These are phyloP conservation scores for Penicillium manginii DNA, from an alignment of 495 filamentous ascomycete species.

Conservation along the genomic window DNA sequence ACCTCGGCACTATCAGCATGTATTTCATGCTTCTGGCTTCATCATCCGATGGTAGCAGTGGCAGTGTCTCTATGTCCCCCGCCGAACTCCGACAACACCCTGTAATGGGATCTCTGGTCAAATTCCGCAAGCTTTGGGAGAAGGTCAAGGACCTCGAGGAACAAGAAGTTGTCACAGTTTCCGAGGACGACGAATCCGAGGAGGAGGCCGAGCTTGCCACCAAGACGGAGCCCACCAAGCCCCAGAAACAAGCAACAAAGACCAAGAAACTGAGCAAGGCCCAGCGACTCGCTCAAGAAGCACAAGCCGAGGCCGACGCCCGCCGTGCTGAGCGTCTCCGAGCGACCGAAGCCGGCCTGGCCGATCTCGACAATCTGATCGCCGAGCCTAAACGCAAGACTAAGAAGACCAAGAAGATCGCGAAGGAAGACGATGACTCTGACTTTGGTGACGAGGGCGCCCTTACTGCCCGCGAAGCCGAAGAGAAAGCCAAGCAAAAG, in stretches of 20 bases:
- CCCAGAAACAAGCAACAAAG: constrained; percentile 31
- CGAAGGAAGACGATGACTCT: constrained; percentile 53
- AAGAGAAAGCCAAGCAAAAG: constrained; percentile 83
- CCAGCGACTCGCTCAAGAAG: constrained; percentile 53
- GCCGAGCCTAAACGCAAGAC: constrained; percentile 34
- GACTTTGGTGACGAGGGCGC: constrained; percentile 71
- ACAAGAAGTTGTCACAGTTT: constrained; percentile 22
- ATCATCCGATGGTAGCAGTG: constrained; percentile 53
- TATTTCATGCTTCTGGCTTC: constrained; percentile 91
- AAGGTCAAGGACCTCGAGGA: constrained; percentile 62
- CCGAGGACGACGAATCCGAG: constrained; percentile 19
- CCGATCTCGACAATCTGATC: constrained; percentile 58
- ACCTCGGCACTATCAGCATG: constrained; percentile 83
- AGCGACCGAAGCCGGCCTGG: constrained; percentile 70
- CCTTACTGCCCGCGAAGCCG: constrained; percentile 65
- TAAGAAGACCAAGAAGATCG: constrained; percentile 35
- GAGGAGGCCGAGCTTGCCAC: constrained; percentile 17
- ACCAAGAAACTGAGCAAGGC: constrained; percentile 54
- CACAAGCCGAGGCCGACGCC: constrained; percentile 56
- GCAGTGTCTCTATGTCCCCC: constrained; percentile 60
- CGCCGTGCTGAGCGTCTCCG: constrained; percentile 58
- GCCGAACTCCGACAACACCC: constrained; percentile 81
- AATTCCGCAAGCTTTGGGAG: constrained; percentile 80
- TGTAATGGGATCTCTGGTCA: constrained; percentile 82
- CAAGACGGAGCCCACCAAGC: constrained; percentile 18